These are phyloP conservation scores for Wickerhamomyces chambardii DNA, from an alignment of 805 yeast species.

Conservation along the genomic window DNA sequence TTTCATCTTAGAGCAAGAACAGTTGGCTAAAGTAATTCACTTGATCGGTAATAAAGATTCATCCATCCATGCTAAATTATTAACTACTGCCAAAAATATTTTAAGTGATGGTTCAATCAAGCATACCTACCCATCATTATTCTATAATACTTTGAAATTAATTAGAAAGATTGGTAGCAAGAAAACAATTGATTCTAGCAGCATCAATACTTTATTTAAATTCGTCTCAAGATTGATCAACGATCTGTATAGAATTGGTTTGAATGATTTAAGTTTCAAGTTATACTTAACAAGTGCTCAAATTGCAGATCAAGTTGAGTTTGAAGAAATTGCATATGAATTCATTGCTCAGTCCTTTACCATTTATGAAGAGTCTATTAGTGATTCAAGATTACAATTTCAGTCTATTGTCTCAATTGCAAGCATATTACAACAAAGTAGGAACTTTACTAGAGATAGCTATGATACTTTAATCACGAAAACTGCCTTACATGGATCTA, in stretches of 20 bases:
- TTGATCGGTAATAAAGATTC: constrained; percentile 45
- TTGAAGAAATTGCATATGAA: constrained; percentile 75
- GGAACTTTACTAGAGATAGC: constrained; percentile 50
- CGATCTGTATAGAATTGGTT: constrained; percentile 43
- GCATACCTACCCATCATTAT: constrained; percentile 70
- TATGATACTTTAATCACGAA: constrained; percentile 80
- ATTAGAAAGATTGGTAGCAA: constrained; percentile 34
- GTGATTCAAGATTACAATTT: constrained; percentile 44
- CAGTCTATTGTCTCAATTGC: constrained; percentile 42
- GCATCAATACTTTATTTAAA: constrained; percentile 43
- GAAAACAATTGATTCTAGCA: constrained; percentile 14
- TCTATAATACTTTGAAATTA: constrained; percentile 50
- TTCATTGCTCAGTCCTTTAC: constrained; percentile 83
- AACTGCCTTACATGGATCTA: constrained; percentile 81
- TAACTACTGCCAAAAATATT: constrained; percentile 35
- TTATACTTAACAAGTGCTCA: constrained; percentile 59
- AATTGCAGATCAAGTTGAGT: constrained; percentile 68
- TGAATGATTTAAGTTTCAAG: constrained; percentile 27
- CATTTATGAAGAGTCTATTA: constrained; percentile 61
- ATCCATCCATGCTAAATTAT: constrained; percentile 31
- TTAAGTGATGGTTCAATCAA: constrained; percentile 51
- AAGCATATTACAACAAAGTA: constrained; percentile 40
- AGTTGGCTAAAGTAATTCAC: constrained; percentile 62
- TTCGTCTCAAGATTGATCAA: constrained; percentile 61
- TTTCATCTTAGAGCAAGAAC: constrained; percentile 41